Evolutionary conservation across 106 monocot genomes (phyloP), one percentile per base, ranked within the genome.

Genomic region (Phalaenopsis aphrodite): DNA sequence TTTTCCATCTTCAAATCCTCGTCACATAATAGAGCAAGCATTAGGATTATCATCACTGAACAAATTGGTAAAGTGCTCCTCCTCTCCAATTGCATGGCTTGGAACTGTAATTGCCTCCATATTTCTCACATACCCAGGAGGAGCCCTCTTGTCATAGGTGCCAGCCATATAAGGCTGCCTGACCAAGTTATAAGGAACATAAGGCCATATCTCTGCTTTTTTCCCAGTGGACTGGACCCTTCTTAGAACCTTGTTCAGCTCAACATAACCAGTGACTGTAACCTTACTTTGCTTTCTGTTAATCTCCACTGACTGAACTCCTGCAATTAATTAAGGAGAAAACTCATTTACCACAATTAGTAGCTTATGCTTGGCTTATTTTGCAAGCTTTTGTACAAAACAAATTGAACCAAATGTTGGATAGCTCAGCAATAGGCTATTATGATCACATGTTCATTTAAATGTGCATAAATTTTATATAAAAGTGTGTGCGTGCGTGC

Each of bases 1-100:
- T 52, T 52, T 12, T 14, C 52, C 52, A 52, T 52, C 12, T 52
- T 12, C 14, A 14, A 52, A 52, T 10, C 52, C 52, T 52, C 12
- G 12, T 90, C 84, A 90, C 90, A 90, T 90, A 46, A 90, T 58
- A 46, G 88, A 86, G 84, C 90, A 90, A 5, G 90, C 87, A 84
- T 90, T 90, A 3, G 90, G 85, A 77, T 90, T 90, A 8, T 90
- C 90, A 82, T 90, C 90, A 82, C 87, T 90, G 77, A 90, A 88
- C 82, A 90, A 57, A 81, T 65, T 84, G 43, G 84, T 78, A 71
- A 84, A 75, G 2, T 86, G 81, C 37, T 90, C 85, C 77, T 85
- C 90, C 43, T 84, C 83, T 18, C 41, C 81, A 43, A 12, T 19
- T 24, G 78, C 61, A 10, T 79, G 67, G 84, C 52, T 84, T 30